A percentile compares a stretch with the other conserved stretches of the same genome.
Evolutionary conservation across 2,329 filamentous ascomycete species (phyloP).

Genomic region (Leptographium lundbergii): DNA sequence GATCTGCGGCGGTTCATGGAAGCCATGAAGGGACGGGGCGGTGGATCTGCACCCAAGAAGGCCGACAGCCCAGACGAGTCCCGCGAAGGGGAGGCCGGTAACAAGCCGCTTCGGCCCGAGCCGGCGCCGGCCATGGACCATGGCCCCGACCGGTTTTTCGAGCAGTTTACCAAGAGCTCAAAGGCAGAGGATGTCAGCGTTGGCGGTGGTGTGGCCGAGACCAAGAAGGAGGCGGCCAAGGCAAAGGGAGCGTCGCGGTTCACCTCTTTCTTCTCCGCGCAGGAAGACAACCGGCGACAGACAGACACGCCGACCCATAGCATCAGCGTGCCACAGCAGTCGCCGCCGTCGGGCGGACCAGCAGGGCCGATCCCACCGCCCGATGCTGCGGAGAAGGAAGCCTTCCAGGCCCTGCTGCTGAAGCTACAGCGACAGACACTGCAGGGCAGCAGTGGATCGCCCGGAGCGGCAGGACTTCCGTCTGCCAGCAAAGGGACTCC

Average conservation of each 20-base stretch:
- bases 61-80: constrained; percentile 19
- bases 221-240: constrained; percentile 34
- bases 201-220: constrained; percentile 27
- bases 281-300: constrained; percentile 37
- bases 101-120: constrained; percentile 39
- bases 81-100: constrained; percentile 29
- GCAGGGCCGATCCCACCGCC: constrained; percentile 9
- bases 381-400: constrained; percentile 64
- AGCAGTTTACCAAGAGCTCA: constrained; percentile 21
- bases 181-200: constrained; percentile 18
- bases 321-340: constrained; percentile 12
- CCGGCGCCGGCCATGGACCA: constrained; percentile 52
- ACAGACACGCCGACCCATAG: constrained; percentile 31
- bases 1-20: constrained; percentile 95
- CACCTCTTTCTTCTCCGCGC: constrained; percentile 62
- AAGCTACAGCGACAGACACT: constrained; percentile 58
- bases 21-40: constrained; percentile 58
- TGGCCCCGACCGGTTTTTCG: constrained; percentile 69
- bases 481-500: constrained; percentile 5
- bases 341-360: constrained; percentile 13
- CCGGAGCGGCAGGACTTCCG: constrained; percentile 4
- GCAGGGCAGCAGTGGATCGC: constrained; percentile 11
- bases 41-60: constrained; percentile 15
- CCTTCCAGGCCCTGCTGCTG: constrained; percentile 68
- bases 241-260: constrained; percentile 64